Evolutionary conservation across 1,139 yeast genomes (phyloP), one percentile per base, ranked within the genome.

Genomic region (Hansenula anomala): DNA sequence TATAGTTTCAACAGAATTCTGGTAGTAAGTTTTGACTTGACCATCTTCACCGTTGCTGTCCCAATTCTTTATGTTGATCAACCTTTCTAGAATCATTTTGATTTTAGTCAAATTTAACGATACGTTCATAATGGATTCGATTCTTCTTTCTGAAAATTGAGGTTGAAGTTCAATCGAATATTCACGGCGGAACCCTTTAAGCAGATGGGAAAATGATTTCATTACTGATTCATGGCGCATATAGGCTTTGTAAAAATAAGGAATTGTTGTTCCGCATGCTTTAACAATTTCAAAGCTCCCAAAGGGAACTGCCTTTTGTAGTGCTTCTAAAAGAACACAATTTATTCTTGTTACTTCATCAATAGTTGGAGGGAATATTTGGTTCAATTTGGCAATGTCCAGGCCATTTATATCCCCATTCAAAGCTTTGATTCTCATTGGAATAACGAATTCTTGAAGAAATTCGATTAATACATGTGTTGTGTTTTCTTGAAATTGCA

Each of bases 211-310:
- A 41, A 75, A 78, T 45, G 77, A 75, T 48, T 78, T 80, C 3
- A 84, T 75, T 17, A 95, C 96, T 9, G 97, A 96, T 60, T 89
- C 96, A 58, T 90, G 97, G 44, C 97, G 71, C 67, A 89, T 85
- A 50, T 86, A 86, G 0, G 97, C 96, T 55, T 88, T 86, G 64
- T 87, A 90, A 57, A 89, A 89, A 58, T 87, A 88, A 1, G 97
- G 96, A 20, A 90, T 69, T 0, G 92, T 80, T 45, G 76, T 71
- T 3, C 88, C 92, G 55, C 92, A 74, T 0, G 92, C 96, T 47
- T 76, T 80, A 41, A 90, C 60, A 6, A 87, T 69, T 58, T 90
- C 96, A 45, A 75, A 78, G 30, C 78, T 65, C 4, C 96, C 96
- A 55, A 61, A 76, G 0, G 80, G 76, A 3, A 69, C 55, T 0